phyloP scores from a whole-genome alignment of 257 asterid species.

The Marsdenia floribunda region DNA sequence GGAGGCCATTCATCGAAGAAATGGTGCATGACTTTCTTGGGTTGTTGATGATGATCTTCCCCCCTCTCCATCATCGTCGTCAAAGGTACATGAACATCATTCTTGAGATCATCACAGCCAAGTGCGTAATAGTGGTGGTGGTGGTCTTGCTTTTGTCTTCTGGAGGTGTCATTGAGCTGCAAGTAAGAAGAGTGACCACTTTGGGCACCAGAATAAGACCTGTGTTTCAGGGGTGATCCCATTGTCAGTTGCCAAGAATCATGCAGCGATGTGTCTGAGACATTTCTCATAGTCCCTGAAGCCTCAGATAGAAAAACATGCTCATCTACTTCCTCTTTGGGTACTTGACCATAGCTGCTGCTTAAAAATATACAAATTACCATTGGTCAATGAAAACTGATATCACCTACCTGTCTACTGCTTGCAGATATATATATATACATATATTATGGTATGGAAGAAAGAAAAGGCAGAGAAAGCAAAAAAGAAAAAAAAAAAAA shows the following conservation, averaged over 20 bases:
- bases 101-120: constrained; percentile 12
- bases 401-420: not conserved
- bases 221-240: constrained; percentile 48
- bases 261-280: constrained; percentile 21
- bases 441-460: too few species aligned
- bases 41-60: constrained; percentile 32
- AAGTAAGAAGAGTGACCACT: constrained; percentile 23
- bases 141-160: constrained; percentile 22
- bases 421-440: too few species aligned
- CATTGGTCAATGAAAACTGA: not conserved
- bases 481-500: not conserved
- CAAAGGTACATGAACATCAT: not conserved
- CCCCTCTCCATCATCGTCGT: constrained; percentile 7
- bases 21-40: constrained; percentile 87
- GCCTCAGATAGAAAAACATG: constrained; percentile 48
- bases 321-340: constrained; percentile 42
- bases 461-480: not conserved
- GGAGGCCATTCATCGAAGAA: constrained; percentile 79
- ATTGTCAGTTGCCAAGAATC: constrained; percentile 51
- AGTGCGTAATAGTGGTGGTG: constrained; percentile 17
- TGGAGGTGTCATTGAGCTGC: constrained; percentile 29
- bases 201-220: constrained; percentile 24
- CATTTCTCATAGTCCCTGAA: constrained; percentile 39
- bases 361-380: not conserved
- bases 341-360: constrained; percentile 28